Evolutionary conservation across 345 rosid species (phyloP), one percentile per base, ranked within the genome.

Genomic region (Euphorbia tirucalli): DNA sequence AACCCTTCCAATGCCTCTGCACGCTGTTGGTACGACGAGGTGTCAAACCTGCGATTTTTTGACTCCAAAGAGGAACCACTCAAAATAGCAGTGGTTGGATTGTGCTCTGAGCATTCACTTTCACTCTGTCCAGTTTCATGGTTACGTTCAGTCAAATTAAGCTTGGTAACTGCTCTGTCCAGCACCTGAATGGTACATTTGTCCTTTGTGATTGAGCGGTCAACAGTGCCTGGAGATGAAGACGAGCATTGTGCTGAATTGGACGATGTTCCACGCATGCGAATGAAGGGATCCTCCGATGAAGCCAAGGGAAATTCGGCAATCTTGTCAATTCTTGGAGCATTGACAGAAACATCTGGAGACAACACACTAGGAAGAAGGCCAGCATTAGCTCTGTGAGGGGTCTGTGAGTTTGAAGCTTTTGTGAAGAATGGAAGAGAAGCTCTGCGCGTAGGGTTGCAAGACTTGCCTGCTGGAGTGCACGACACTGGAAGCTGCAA

Each of bases 341-440:
- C 80, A 54, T 71, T 71, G 16, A 77, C 75, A 39, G 75, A 77
- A 15, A 71, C 65, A 22, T 77, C 68, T 5, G 72, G 72, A 39
- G 75, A 77, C 44, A 71, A 64, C 5, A 76, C 14, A 30, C 52
- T 50, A 28, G 46, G 71, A 59, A n/a, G 84, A 18, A 80, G 74
- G 14, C 69, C 57, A 7, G 16, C 46, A 15, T 77, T 75, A 13
- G 88, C 69, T 37, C 71, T 71, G 21, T 65, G 67, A n/a, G 81
- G 87, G 61, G 79, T 74, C 30, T 67, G 85, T n/a, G 68, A 11
- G 9, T 84, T 75, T 50, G 69, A 56, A 5, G 79, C 75, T 78
- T 50, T 75, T 35, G 66, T 68, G 37, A 76, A 64, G 66, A 87
- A 75, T 35, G 98, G 98, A 65, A 93, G 91, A 74, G 97, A 91